These are phyloP conservation scores for Rhizopus stolonifer DNA, from an alignment of 371 early-diverging fungal species.

Conservation along the genomic window DNA sequence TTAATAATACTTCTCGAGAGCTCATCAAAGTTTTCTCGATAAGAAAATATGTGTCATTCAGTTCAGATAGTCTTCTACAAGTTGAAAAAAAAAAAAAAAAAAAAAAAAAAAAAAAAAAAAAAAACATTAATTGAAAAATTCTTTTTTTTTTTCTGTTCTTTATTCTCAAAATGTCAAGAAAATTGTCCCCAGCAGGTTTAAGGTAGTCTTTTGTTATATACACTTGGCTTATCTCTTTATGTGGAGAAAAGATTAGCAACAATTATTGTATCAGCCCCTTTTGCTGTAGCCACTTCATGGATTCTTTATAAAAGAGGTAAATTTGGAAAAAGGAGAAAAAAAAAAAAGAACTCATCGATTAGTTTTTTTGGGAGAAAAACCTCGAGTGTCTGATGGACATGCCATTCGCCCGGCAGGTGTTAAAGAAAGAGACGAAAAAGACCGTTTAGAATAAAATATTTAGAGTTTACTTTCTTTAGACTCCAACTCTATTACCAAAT, in stretches of 20 bases:
- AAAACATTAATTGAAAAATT: not conserved
- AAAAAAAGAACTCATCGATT: not conserved
- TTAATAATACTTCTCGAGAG: too few relatives aligned
- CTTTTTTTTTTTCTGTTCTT: constrained; percentile 1
- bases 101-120: not conserved
- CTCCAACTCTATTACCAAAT: constrained; percentile 33
- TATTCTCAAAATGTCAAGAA: constrained; percentile 20
- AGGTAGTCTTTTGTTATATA: constrained; percentile 15
- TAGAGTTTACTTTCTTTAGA: constrained; percentile 32
- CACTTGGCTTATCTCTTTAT: too few relatives aligned
- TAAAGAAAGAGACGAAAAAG: constrained; percentile 25
- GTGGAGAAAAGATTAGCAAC: constrained; percentile 33
- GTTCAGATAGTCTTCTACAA: too few relatives aligned
- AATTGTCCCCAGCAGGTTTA: constrained; percentile 35
- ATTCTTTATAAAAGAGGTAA: constrained; percentile 50
- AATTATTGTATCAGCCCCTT: constrained; percentile 46
- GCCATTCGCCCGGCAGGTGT: constrained; percentile 46
- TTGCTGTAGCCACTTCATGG: constrained; percentile 43
- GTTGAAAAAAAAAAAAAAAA: too few relatives aligned
- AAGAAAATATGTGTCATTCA: too few relatives aligned
- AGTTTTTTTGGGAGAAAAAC: constrained; percentile 49
- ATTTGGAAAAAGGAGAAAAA: not conserved
- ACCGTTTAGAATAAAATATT: constrained; percentile 2
- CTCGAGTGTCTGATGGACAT: constrained; percentile 34
- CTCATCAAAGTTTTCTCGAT: too few relatives aligned